Evolutionary conservation across 495 filamentous ascomycete species (phyloP).

Genomic region (Neurospora tetraspora): DNA sequence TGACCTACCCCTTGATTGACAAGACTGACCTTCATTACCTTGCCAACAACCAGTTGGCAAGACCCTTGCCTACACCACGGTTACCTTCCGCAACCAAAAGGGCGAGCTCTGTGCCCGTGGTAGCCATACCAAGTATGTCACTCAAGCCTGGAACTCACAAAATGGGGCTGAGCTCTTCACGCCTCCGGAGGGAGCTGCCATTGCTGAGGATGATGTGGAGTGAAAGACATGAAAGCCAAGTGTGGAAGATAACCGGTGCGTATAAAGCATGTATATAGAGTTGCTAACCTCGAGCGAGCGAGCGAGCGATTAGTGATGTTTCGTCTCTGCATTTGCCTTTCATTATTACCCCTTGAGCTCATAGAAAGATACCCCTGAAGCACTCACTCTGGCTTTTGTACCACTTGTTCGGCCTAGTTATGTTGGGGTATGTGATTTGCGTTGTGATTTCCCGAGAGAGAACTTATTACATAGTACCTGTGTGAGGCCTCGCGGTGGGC

Average conservation of each 20-base stretch:
- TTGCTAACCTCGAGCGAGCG: background rate
- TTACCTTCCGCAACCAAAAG: slow-evolving; percentile 67
- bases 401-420: too few species aligned
- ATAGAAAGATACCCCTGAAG: background rate
- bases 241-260: background rate
- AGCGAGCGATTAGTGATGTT: background rate
- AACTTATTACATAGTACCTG: too few species aligned
- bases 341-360: background rate
- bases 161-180: slow-evolving; percentile 1
- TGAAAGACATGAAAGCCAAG: background rate
- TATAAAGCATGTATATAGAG: background rate
- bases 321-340: background rate
- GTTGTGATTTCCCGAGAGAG: too few species aligned
- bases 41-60: slow-evolving; percentile 61
- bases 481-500: too few species aligned
- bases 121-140: slow-evolving; percentile 82
- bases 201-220: slow-evolving; percentile 4
- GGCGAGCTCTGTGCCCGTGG: slow-evolving; percentile 76
- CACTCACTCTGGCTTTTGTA: too few species aligned
- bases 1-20: background rate
- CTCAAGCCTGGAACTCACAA: slow-evolving; percentile 6
- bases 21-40: background rate
- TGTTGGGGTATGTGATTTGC: too few species aligned
- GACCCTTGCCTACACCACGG: slow-evolving; percentile 78
- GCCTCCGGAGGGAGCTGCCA: slow-evolving; percentile 6